Evolutionary conservation across 2,329 filamentous ascomycete genomes (phyloP).

Genomic region (Neurospora sp.): DNA sequence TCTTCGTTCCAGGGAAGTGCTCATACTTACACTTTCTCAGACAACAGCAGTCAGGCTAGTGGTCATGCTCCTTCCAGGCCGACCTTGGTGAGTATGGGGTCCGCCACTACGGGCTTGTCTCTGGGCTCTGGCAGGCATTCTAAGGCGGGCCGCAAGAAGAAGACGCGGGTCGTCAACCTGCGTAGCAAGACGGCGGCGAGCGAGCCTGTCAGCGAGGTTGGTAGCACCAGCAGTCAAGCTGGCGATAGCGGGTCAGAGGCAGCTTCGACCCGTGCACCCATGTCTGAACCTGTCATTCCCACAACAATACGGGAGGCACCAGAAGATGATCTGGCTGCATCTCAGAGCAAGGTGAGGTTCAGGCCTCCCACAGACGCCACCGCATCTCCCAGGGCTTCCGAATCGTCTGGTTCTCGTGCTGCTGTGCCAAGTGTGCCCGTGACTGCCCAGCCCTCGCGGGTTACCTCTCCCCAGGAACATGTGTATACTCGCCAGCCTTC

Average conservation of each 20-base stretch:
- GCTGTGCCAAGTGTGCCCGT: conserved; percentile 19
- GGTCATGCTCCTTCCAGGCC: conserved; percentile 58
- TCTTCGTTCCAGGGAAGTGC: conserved; percentile 51
- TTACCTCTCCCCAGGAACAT: background rate
- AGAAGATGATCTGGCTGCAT: conserved; percentile 29
- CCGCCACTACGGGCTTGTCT: conserved; percentile 51
- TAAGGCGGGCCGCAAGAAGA: conserved; percentile 65
- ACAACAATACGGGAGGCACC: conserved; percentile 4
- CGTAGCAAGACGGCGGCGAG: conserved; percentile 46
- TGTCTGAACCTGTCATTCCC: conserved; percentile 51
- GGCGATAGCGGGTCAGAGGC: conserved; percentile 35
- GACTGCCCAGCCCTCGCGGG: conserved; percentile 12
- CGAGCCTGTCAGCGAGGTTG: conserved; percentile 38
- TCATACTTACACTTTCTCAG: conserved; percentile 65
- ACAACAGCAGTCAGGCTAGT: conserved; percentile 55
- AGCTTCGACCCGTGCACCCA: conserved; percentile 46
- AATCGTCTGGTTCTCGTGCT: background rate
- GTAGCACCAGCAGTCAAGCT: conserved; percentile 3
- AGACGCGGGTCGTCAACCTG: conserved; percentile 74
- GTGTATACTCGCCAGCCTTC: conserved; percentile 17
- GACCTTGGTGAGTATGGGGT: conserved; percentile 52
- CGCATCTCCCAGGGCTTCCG: background rate
- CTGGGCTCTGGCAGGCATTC: conserved; percentile 50
- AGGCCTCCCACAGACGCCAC: conserved; percentile 19
- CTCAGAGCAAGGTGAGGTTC: conserved; percentile 46